Conservation (phyloP, 1,139 yeast species). For the Geotrichum reessii region DNA sequence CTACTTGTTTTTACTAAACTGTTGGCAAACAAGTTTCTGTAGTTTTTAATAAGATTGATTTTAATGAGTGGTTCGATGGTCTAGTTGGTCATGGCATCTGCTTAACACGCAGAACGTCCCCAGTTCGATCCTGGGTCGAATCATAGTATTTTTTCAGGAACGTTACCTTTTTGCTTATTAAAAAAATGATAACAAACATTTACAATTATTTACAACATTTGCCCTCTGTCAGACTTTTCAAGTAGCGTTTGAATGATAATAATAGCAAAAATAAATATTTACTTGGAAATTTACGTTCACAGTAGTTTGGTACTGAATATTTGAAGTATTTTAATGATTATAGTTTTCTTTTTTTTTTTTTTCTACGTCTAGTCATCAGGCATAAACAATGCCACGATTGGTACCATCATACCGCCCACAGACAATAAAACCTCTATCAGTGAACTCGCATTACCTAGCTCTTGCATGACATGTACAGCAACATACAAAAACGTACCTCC, state of each 20-base stretch:
- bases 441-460: conserved; percentile 17
- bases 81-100: conserved; percentile 99
- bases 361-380: conserved; percentile 28
- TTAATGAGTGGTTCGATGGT: conserved; percentile 66
- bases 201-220: too few species aligned
- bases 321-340: not conserved
- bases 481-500: conserved; percentile 73
- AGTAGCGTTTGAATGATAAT: too few species aligned
- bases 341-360: not conserved
- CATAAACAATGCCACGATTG: conserved; percentile 32
- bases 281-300: too few species aligned
- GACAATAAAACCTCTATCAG: conserved; percentile 25
- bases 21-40: not conserved
- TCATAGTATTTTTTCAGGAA: too few species aligned
- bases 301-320: not conserved
- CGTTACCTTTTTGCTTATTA: not conserved
- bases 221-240: too few species aligned
- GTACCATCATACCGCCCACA: conserved; percentile 34
- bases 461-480: conserved; percentile 55
- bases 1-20: not conserved
- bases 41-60: too few species aligned
- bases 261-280: too few species aligned
- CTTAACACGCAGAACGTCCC: conserved; percentile 99
- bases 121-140: conserved; percentile 99
- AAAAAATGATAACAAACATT: too few species aligned